Conservation (phyloP, 345 rosid species). For the Citrus glauca region DNA sequence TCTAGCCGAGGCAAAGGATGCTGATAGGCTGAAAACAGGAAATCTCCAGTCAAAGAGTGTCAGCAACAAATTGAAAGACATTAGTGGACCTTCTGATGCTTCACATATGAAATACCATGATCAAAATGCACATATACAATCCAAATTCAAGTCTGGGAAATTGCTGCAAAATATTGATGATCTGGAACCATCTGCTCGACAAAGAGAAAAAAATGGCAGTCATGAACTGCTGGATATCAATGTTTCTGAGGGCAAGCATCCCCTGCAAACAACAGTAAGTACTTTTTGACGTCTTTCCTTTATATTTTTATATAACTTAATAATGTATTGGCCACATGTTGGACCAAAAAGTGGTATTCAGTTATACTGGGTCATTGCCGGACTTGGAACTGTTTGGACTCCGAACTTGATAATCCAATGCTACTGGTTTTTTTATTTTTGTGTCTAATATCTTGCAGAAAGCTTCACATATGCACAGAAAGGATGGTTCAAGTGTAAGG, state of each 20-base stretch:
- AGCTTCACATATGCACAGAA: slow-evolving; percentile 42
- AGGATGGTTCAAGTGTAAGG: slow-evolving; percentile 55
- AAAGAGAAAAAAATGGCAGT: slow-evolving; percentile 52
- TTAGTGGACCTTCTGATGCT: slow-evolving; percentile 36
- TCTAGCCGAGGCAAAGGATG: slow-evolving; percentile 36
- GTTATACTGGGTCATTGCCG: slow-evolving; percentile 1
- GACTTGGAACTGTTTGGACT: slow-evolving; percentile 8
- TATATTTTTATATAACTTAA: neutral
- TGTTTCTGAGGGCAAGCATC: slow-evolving; percentile 50
- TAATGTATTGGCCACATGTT: neutral
- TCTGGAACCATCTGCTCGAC: slow-evolving; percentile 36
- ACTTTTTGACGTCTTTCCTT: neutral
- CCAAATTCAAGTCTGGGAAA: slow-evolving; percentile 50
- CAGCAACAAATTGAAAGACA: slow-evolving; percentile 52
- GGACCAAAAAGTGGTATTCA: neutral
- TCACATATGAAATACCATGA: slow-evolving; percentile 48
- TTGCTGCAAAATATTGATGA: slow-evolving; percentile 25
- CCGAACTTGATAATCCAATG: neutral
- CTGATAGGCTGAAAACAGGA: slow-evolving; percentile 50
- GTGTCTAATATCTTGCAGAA: slow-evolving; percentile 37
- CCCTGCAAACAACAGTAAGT: slow-evolving; percentile 50
- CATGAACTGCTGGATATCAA: slow-evolving; percentile 49
- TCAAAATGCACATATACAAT: slow-evolving; percentile 39
- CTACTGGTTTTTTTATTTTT: slow-evolving; percentile 23
- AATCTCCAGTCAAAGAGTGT: slow-evolving; percentile 36